Evolutionary conservation across 192 early-diverging fungal species (phyloP), one percentile per base, ranked within the genome.

Genomic region (Entomortierella beljakovae): DNA sequence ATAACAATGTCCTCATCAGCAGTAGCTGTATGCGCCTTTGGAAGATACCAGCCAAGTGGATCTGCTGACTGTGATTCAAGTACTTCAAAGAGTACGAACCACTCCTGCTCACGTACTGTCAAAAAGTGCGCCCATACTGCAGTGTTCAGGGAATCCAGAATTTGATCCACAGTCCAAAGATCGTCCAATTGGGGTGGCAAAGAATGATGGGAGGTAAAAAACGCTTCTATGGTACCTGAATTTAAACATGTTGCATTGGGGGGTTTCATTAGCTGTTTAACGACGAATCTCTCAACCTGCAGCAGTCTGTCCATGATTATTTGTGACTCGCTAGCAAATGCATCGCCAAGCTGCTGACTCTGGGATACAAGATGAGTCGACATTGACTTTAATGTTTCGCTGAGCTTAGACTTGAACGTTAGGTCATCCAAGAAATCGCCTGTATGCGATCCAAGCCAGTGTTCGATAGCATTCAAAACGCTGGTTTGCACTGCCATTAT

Each of bases 401-500:
- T 32, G 7, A 75, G 71, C 2, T 82, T 64, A 37, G 85, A 82
- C 54, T 85, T 85, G 55, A 89, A 66, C n/a, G 70, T 68, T 16
- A 85, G 53, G 56, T 88, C 84, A 61, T 93, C 89, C 32, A 90
- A 54, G 58, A 93, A 90, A 63, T 93, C 92, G 49, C 81, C 72
- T 70, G 87, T 84, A 68, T 88, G 85, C 32, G 83, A 63, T 23
- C 75, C 66, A 16, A 90, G 68, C 92, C 92, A 93, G 65, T 90
- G 88, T 42, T 88, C 81, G 38, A 90, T 70, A 11, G 89, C 69
- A 52, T 89, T 84, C 8, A 93, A 71, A 20, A 88, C 61, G 20
- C 70, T 70, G 3, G 59, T 54, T 37, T 89, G 85, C 28, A 86
- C 70, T 25, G 35, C 49, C 8, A 81, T 55, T 18, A 82, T 61